These are phyloP conservation scores for Populus tremula DNA, from an alignment of 345 rosid species.

Conservation along the genomic window DNA sequence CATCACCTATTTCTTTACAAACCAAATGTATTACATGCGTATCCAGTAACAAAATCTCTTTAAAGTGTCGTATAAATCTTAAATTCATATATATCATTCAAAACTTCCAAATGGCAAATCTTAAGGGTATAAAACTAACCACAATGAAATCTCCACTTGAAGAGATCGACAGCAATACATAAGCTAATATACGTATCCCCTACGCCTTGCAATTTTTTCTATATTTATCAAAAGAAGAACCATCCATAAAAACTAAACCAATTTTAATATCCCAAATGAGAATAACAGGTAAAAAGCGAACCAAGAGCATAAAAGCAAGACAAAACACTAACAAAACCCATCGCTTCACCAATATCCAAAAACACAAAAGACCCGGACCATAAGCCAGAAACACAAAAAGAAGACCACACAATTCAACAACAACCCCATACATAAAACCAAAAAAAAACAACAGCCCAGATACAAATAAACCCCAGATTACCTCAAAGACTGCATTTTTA, in stretches of 20 bases:
- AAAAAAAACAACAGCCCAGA: not conserved
- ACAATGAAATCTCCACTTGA: not conserved
- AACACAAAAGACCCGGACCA: not conserved
- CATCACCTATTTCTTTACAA: not conserved
- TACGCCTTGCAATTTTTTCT: not conserved
- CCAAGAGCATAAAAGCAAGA: not conserved
- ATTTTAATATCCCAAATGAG: not conserved
- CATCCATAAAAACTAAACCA: not conserved
- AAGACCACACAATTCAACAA: not conserved
- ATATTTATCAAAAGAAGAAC: not conserved
- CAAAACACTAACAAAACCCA: not conserved
- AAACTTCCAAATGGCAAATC: not conserved
- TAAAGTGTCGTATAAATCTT: not conserved
- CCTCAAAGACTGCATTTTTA: conserved; percentile 10
- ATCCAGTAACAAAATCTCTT: not conserved
- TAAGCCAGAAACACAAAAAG: not conserved
- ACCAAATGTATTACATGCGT: not conserved
- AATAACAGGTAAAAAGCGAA: not conserved
- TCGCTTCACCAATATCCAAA: not conserved
- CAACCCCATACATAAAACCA: not conserved
- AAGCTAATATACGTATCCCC: not conserved
- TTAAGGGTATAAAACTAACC: not conserved
- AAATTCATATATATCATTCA: not conserved
- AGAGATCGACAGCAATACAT: not conserved
- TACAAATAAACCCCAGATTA: not conserved